Evolutionary conservation across 2,329 filamentous ascomycete species (phyloP).

Genomic region (Tolypocladium cylindrosporum): DNA sequence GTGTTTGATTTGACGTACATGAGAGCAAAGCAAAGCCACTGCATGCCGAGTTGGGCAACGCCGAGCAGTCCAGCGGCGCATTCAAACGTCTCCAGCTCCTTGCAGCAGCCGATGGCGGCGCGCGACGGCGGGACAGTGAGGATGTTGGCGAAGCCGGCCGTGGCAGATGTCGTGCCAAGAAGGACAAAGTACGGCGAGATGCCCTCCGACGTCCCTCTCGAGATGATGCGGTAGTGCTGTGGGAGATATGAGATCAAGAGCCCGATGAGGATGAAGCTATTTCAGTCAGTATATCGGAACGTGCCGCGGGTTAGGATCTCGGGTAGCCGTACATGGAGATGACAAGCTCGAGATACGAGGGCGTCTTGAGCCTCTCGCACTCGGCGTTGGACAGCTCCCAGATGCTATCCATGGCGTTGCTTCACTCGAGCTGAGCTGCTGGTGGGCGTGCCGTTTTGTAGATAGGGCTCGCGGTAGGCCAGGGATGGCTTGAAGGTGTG

Average conservation of each 20-base stretch:
- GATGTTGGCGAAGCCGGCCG: slow-evolving; percentile 86
- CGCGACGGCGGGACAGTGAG: slow-evolving; percentile 76
- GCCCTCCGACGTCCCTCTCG: slow-evolving; percentile 76
- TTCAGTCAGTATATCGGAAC: neutral
- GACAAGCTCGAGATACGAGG: slow-evolving; percentile 44
- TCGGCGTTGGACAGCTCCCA: slow-evolving; percentile 5
- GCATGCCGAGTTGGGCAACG: slow-evolving; percentile 80
- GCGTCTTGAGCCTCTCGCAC: slow-evolving; percentile 42
- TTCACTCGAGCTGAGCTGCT: neutral
- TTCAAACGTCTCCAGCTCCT: slow-evolving; percentile 67
- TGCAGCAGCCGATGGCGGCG: slow-evolving; percentile 78
- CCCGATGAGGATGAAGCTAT: slow-evolving; percentile 67
- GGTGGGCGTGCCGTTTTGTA: neutral
- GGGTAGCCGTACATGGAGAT: slow-evolving; percentile 38
- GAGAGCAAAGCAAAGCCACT: slow-evolving; percentile 84
- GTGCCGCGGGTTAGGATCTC: no score
- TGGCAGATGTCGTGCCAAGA: slow-evolving; percentile 84
- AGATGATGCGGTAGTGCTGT: slow-evolving; percentile 86
- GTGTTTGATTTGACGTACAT: slow-evolving; percentile 53
- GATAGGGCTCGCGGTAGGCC: neutral
- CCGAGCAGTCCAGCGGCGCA: slow-evolving; percentile 81
- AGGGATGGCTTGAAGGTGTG: neutral
- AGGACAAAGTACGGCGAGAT: slow-evolving; percentile 94
- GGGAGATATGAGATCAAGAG: slow-evolving; percentile 90
- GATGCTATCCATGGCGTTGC: slow-evolving; percentile 1